Evolutionary conservation across 768 basidiomycete genomes (phyloP).

Genomic region (Lactifluus pinguis): DNA sequence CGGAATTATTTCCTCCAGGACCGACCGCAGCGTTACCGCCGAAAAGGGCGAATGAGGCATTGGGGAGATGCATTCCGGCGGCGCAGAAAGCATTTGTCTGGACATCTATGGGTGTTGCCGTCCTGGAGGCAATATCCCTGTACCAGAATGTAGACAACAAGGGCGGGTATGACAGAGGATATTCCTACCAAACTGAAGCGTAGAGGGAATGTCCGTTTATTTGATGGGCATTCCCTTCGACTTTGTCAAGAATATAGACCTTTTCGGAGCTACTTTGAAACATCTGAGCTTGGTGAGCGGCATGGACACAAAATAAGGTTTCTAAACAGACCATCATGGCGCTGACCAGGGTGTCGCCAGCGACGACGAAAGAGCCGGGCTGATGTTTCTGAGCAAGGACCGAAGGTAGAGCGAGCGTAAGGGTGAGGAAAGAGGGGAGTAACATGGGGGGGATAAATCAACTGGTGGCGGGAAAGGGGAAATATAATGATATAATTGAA

Average conservation of each 20-base stretch:
- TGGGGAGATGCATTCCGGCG: slow-evolving; percentile 74
- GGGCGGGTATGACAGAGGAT: neutral
- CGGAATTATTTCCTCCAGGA: slow-evolving; percentile 51
- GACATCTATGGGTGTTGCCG: slow-evolving; percentile 60
- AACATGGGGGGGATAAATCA: slow-evolving; percentile 21
- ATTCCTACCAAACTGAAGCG: slow-evolving; percentile 54
- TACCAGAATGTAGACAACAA: neutral
- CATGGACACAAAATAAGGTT: neutral
- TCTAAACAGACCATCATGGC: slow-evolving; percentile 43
- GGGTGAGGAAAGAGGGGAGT: slow-evolving; percentile 32
- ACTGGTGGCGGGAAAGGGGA: too few species aligned
- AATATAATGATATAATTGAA: too few species aligned
- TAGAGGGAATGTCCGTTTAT: slow-evolving; percentile 67
- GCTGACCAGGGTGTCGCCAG: slow-evolving; percentile 35
- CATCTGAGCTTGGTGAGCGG: slow-evolving; percentile 38
- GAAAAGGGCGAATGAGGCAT: slow-evolving; percentile 65
- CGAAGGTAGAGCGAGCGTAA: slow-evolving; percentile 25
- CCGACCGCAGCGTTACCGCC: slow-evolving; percentile 74
- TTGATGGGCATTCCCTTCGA: slow-evolving; percentile 61
- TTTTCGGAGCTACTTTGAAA: slow-evolving; percentile 72
- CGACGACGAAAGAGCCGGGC: slow-evolving; percentile 26
- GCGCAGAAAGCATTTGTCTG: slow-evolving; percentile 71
- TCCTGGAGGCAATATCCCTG: slow-evolving; percentile 56
- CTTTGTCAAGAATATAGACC: slow-evolving; percentile 91
- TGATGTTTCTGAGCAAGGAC: slow-evolving; percentile 17